Percentiles rank a stretch among this genome's conserved stretches.
These are phyloP conservation scores for Globisporangium solare DNA, from an alignment of 352 stramenopile species.

Conservation along the genomic window DNA sequence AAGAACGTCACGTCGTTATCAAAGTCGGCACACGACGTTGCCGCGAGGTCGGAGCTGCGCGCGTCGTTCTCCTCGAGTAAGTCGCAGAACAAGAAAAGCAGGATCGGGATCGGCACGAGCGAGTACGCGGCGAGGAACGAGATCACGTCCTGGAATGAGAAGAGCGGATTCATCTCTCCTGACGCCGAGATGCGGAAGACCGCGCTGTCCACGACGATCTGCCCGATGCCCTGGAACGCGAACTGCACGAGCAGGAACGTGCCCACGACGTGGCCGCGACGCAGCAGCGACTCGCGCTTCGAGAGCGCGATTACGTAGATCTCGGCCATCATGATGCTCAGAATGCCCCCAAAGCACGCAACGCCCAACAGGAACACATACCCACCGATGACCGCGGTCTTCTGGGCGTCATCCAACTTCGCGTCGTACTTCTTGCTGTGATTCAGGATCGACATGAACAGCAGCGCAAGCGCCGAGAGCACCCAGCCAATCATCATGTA, in stretches of 20 bases:
- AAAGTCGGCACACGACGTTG: slow-evolving; percentile 7
- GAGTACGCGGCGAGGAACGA: slow-evolving; percentile 33
- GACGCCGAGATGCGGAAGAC: slow-evolving; percentile 25
- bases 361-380: slow-evolving; percentile 34
- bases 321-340: slow-evolving; percentile 35
- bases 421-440: slow-evolving; percentile 21
- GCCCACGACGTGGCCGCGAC: slow-evolving; percentile 30
- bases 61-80: slow-evolving; percentile 13
- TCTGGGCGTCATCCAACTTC: slow-evolving; percentile 17
- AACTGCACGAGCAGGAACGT: slow-evolving; percentile 37
- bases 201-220: slow-evolving; percentile 25
- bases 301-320: slow-evolving; percentile 44
- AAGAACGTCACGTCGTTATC: slow-evolving; percentile 6
- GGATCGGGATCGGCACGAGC: slow-evolving; percentile 31
- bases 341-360: slow-evolving; percentile 39
- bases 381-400: slow-evolving; percentile 20
- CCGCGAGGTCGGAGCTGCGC: not conserved
- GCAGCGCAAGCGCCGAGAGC: slow-evolving; percentile 21
- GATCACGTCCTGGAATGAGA: slow-evolving; percentile 25
- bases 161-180: slow-evolving; percentile 7
- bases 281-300: slow-evolving; percentile 21
- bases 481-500: slow-evolving; percentile 23
- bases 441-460: slow-evolving; percentile 27
- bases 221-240: slow-evolving; percentile 26
- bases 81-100: slow-evolving; percentile 35